Conservation (phyloP, 2,329 filamentous ascomycete genomes). For the Trichoderma pleuroti region DNA sequence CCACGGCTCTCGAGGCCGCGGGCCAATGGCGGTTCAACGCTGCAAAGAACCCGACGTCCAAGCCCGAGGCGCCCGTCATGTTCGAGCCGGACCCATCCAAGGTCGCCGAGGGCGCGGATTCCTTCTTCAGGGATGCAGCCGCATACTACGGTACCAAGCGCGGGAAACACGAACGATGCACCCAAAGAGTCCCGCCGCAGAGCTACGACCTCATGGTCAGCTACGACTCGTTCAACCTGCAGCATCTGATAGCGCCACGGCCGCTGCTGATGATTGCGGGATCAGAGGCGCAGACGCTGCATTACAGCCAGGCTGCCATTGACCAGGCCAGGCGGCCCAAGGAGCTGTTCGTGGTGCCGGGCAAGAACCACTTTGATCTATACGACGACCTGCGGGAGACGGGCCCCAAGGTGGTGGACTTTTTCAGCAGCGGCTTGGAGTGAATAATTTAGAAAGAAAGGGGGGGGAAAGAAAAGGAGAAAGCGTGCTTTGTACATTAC, state of each 20-base stretch:
- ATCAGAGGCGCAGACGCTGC: slow-evolving; percentile 18
- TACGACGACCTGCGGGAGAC: slow-evolving; percentile 20
- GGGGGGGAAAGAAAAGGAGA: background rate
- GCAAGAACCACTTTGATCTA: slow-evolving; percentile 21
- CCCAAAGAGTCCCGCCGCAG: slow-evolving; percentile 6
- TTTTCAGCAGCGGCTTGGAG: slow-evolving; percentile 17
- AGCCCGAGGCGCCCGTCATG: background rate
- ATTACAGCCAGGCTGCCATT: slow-evolving; percentile 18
- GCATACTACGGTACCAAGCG: slow-evolving; percentile 22
- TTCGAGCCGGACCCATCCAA: slow-evolving; percentile 12
- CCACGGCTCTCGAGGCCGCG: slow-evolving; percentile 9
- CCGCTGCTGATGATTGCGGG: slow-evolving; percentile 23
- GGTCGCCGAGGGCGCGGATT: background rate
- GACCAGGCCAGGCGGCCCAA: slow-evolving; percentile 20
- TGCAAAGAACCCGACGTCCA: slow-evolving; percentile 2
- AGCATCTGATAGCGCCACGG: slow-evolving; percentile 20
- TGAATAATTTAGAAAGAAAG: background rate
- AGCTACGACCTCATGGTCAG: slow-evolving; percentile 18
- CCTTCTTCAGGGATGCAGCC: slow-evolving; percentile 16
- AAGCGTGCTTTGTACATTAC: background rate
- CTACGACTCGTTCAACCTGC: slow-evolving; percentile 19
- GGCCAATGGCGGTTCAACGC: slow-evolving; percentile 2
- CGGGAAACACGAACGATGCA: slow-evolving; percentile 18
- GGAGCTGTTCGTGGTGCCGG: slow-evolving; percentile 20
- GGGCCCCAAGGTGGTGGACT: slow-evolving; percentile 25